Base-by-base conservation (phyloP, 306 rosid species). In the Vigna unguiculata region DNA sequence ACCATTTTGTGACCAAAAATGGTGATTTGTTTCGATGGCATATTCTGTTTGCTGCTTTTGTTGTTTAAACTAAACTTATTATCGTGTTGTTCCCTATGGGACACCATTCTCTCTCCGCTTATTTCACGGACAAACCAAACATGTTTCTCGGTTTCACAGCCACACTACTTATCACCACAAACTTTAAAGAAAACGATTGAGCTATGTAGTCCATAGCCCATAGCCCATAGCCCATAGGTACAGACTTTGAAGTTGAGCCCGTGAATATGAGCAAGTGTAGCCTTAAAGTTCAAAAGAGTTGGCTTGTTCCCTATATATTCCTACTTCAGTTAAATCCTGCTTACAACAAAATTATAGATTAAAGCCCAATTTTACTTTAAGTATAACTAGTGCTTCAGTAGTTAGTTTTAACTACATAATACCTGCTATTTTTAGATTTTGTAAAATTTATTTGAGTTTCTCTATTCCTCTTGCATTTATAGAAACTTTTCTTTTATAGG, bases 11-110 rank as follows among this genome's bases (percentile, higher is more conserved):
- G 19, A 53, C n/a, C 40, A 48, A 32, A 46, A 53, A 9, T 24
- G 2, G n/a, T 16, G 41, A 46, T 71, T 47, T 73, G 9, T 57
- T 49, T 41, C 46, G 7, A 58, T 19, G 72, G 57, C 76, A 57
- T 82, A 67, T 72, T 76, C 76, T 74, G 3, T 55, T 72, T 72
- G 72, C 6, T 74, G 64, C 65, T 57, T 73, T 57, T 74, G 63
- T 67, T 74, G 55, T 45, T 40, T 51, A 74, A 74, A 57, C 64
- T 51, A 74, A 74, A 57, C 64, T 48, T 67, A 71, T 48, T 67
- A 71, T 73, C 60, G 0, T 72, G 68, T 63, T 52, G 74, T 79
- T 72, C 51, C 74, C 16, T 9, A 20, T 80, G 74, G 69, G 53
- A 21, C 51, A 64, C 45, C 12, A 80, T 80, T 54, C 73, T 55